Evolutionary conservation across 169 alveolate genomes (phyloP), one percentile per base, ranked within the genome.

Genomic region (Cryptosporidium sp.): DNA sequence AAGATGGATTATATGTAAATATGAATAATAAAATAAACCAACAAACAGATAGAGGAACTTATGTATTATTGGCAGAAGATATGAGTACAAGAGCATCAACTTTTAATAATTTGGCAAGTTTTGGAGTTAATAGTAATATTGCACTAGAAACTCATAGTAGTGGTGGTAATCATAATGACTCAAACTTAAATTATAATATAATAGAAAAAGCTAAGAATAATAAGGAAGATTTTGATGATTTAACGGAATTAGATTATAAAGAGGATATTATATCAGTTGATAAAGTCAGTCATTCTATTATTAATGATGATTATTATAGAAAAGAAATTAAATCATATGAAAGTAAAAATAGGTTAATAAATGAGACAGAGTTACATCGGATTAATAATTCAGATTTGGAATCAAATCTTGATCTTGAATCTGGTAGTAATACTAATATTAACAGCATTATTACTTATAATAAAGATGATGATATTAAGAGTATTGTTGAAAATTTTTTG

Each of bases 81-180:
- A 23, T 73, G 70, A 73, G 86, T n/a, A 73, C 86, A 10, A 73
- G 86, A 53, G 86, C 86, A 29, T 56, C 86, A 18, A 53, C 86
- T 18, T 8, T 60, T 10, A 69, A 69, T 42, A 69, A 69, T 42
- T 16, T 69, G n/a, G 42, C 33, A 16, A 42, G 58, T 44, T 48
- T 31, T 51, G 69, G 69, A 51, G n/a, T 23, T 70, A 70, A 70
- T 70, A 51, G 26, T 44, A 70, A 26, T 21, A 21, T 23, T n/a
- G 35, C 56, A 48, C 0, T 14, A 3, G 56, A 48, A 48, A 16
- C 21, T 14, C 12, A 48, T 48, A 48, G 5, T 48, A 16, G 23
- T 42, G 16, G 48, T 42, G 14, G 48, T 9, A 42, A 42, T 16
- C 14, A 48, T 14, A 48, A 14, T 0, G 56, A 16, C 0, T 48